Evolutionary conservation across 2,329 filamentous ascomycete genomes (phyloP).

Genomic region (Colletotrichum abscissum): DNA sequence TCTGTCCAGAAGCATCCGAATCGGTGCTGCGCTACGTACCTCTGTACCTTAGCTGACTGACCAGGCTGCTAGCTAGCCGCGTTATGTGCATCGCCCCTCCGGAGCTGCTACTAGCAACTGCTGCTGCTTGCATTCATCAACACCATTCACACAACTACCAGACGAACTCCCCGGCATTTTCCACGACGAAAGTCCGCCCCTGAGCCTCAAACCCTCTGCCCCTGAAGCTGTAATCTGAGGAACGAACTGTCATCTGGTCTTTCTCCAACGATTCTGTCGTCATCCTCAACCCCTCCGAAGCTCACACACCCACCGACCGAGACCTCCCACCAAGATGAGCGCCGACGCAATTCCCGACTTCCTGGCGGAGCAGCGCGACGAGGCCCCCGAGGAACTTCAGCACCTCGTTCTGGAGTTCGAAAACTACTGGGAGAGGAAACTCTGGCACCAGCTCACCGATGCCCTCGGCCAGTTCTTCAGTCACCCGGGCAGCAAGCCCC

Average conservation of each 20-base stretch:
- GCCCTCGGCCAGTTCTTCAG: conserved; percentile 89
- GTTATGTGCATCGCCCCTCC: conserved; percentile 38
- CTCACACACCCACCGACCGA: conserved; percentile 14
- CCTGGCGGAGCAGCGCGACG: conserved; percentile 88
- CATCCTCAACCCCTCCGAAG: conserved; percentile 18
- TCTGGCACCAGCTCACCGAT: conserved; percentile 99
- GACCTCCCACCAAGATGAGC: conserved; percentile 69
- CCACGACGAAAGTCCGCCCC: not conserved
- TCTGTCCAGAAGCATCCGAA: not conserved
- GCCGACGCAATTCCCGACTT: conserved; percentile 91
- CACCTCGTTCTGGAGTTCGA: conserved; percentile 91
- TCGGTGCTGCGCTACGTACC: conserved; percentile 9
- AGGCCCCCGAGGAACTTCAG: conserved; percentile 88
- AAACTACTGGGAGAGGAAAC: conserved; percentile 96
- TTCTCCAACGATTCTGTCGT: conserved; percentile 1
- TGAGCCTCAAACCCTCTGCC: not conserved
- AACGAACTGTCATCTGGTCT: not conserved
- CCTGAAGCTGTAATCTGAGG: not conserved
- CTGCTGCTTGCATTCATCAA: conserved; percentile 23
- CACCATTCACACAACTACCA: conserved; percentile 23
- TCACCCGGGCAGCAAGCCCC: conserved; percentile 80
- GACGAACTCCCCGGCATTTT: not conserved
- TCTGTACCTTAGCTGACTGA: conserved; percentile 17
- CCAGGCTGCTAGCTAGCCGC: conserved; percentile 55
- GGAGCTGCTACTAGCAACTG: conserved; percentile 11